Conservation (phyloP, 108 stramenopile species). For the Craspedostauros australis region DNA sequence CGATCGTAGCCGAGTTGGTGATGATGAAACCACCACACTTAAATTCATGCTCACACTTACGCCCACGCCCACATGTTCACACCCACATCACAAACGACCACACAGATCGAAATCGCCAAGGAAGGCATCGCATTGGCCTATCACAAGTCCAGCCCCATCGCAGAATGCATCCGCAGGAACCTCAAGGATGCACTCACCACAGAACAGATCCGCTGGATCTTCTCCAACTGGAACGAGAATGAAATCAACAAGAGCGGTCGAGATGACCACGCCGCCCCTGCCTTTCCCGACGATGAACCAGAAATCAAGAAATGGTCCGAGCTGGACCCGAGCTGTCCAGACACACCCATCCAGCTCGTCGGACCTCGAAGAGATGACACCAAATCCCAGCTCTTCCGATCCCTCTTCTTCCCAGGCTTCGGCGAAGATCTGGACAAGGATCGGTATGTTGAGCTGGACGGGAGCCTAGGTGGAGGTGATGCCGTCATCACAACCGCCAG, state of each 20-base stretch:
- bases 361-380: background rate
- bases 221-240: background rate
- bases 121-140: background rate
- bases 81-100: too few relatives aligned
- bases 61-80: too few relatives aligned
- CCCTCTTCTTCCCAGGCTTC: background rate
- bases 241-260: conserved; percentile 1
- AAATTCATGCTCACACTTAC: too few relatives aligned
- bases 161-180: conserved; percentile 1
- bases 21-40: too few relatives aligned
- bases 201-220: conserved; percentile 28
- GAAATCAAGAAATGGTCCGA: conserved; percentile 13
- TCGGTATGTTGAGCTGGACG: background rate
- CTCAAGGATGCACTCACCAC: conserved; percentile 3
- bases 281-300: conserved; percentile 2
- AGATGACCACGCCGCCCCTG: conserved; percentile 2
- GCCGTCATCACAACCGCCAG: too few relatives aligned
- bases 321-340: background rate
- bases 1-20: too few relatives aligned
- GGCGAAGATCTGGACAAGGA: conserved; percentile 1
- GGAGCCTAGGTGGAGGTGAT: background rate
- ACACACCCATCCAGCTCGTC: conserved; percentile 5
- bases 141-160: background rate
- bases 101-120: background rate
- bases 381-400: conserved; percentile 3